A percentile compares a stretch with the other conserved stretches of the same genome.
phyloP scores from a whole-genome alignment of 1,284 basidiomycete genomes.

The Marasmius fiardii region DNA sequence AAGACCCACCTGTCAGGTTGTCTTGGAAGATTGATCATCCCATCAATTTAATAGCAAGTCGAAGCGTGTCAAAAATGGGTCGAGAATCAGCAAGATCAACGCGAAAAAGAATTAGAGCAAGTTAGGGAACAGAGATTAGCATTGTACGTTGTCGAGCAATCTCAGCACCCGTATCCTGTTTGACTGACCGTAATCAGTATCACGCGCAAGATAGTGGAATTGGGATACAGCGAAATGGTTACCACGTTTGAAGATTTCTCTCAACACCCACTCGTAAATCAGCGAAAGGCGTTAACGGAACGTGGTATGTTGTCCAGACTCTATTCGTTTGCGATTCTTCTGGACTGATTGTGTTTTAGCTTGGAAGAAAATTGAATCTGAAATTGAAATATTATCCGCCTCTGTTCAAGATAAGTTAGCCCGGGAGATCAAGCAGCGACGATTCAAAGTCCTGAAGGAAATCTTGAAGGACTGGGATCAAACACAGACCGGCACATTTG shows the following conservation, averaged over 20 bases:
- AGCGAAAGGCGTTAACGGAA: neutral
- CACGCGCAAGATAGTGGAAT: constrained; percentile 33
- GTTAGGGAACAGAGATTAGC: too few relatives aligned
- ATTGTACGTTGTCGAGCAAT: too few relatives aligned
- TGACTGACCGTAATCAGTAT: too few relatives aligned
- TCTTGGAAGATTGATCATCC: too few relatives aligned
- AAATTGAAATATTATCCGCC: neutral
- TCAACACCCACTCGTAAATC: neutral
- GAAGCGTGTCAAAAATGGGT: too few relatives aligned
- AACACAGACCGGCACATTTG: neutral
- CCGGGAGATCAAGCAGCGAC: neutral
- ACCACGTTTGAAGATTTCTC: neutral
- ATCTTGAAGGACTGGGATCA: neutral
- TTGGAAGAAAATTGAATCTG: neutral
- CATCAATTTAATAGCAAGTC: too few relatives aligned
- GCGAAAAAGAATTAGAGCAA: too few relatives aligned
- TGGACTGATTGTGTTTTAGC: neutral
- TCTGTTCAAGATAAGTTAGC: neutral
- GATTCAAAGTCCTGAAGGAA: neutral
- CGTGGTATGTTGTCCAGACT: neutral
- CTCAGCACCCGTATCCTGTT: too few relatives aligned
- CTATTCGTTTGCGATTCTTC: too few relatives aligned
- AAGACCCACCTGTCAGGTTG: too few relatives aligned
- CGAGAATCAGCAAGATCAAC: too few relatives aligned
- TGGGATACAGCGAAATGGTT: neutral